phyloP scores from a whole-genome alignment of 2,329 filamentous ascomycete species.

The Trichoderma simmonsii region DNA sequence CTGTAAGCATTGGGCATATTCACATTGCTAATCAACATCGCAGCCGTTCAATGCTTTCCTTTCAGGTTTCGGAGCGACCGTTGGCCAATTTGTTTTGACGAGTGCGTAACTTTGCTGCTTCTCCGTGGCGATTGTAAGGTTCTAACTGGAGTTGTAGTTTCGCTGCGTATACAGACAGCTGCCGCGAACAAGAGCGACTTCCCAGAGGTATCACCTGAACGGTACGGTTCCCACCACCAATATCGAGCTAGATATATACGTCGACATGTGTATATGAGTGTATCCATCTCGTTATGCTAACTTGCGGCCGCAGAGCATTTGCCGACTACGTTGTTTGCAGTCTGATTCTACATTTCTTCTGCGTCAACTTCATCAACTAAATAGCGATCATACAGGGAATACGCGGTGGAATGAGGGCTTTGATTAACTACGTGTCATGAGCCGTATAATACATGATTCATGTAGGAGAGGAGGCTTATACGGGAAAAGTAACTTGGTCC shows the following conservation, averaged over 20 bases:
- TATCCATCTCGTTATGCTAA: constrained; percentile 20
- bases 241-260: neutral
- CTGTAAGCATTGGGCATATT: neutral
- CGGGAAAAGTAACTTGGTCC: constrained; percentile 22
- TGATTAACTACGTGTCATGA: neutral
- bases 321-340: constrained; percentile 95
- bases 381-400: constrained; percentile 11
- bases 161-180: constrained; percentile 88
- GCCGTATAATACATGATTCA: neutral
- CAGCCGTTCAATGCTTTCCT: constrained; percentile 99
- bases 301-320: constrained; percentile 65
- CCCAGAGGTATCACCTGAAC: constrained; percentile 71
- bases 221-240: constrained; percentile 46
- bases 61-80: constrained; percentile 87
- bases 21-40: neutral
- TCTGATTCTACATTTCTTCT: constrained; percentile 96
- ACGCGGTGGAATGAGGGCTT: neutral
- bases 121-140: neutral
- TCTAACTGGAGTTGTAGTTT: constrained; percentile 43
- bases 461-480: neutral
- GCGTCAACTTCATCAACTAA: constrained; percentile 99
- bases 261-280: neutral
- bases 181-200: constrained; percentile 77
- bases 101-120: constrained; percentile 50
- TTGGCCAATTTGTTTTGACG: constrained; percentile 96